A percentile compares a stretch with the other conserved stretches of the same genome.
These are phyloP conservation scores for Penicillium freii DNA, from an alignment of 2,329 filamentous ascomycete genomes.

Conservation along the genomic window DNA sequence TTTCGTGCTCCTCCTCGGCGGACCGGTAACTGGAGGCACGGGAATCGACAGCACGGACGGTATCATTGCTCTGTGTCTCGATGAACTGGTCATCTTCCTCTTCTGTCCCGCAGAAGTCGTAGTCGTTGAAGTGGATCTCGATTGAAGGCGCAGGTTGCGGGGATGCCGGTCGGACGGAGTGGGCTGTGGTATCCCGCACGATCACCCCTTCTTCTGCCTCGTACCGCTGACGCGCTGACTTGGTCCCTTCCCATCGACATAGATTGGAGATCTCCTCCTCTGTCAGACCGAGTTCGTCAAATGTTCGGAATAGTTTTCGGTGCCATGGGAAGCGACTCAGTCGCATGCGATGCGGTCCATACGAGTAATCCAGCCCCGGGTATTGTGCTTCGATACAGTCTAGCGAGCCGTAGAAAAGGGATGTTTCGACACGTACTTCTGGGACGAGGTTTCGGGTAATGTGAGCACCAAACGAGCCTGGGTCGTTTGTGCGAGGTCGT, in stretches of 20 bases:
- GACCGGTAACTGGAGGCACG: conserved; percentile 23
- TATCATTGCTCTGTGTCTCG: conserved; percentile 25
- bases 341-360: conserved; percentile 61
- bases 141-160: conserved; percentile 38
- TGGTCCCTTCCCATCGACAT: conserved; percentile 58
- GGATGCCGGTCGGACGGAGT: conserved; percentile 54
- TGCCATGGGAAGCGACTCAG: conserved; percentile 63
- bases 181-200: conserved; percentile 61
- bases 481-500: conserved; percentile 55
- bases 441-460: conserved; percentile 62
- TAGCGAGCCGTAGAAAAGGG: conserved; percentile 62
- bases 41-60: conserved; percentile 23
- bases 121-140: conserved; percentile 34
- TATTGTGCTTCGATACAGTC: conserved; percentile 66
- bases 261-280: conserved; percentile 60
- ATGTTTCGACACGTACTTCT: conserved; percentile 64
- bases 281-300: conserved; percentile 59
- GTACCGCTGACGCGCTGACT: conserved; percentile 48
- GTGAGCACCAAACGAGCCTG: conserved; percentile 58
- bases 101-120: conserved; percentile 23
- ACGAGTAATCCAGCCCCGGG: conserved; percentile 64
- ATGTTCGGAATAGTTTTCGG: conserved; percentile 58
- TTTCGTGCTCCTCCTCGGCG: conserved; percentile 28
- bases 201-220: conserved; percentile 57
- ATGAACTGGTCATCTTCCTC: conserved; percentile 27